These are phyloP conservation scores for Leccinum rimulosum DNA, from an alignment of 768 basidiomycete species.

Conservation along the genomic window DNA sequence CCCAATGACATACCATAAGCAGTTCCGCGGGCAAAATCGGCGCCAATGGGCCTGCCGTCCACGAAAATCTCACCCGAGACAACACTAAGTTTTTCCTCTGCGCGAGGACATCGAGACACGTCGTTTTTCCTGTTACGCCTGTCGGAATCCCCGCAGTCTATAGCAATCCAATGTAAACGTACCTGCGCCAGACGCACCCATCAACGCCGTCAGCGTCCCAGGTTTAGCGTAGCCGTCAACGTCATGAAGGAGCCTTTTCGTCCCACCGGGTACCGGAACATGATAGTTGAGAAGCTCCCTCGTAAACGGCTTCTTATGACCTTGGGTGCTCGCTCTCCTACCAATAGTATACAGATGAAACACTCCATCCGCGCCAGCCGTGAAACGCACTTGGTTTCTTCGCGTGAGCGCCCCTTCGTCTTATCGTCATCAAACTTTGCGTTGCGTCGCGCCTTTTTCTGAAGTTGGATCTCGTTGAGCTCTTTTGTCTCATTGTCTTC, in stretches of 20 bases:
- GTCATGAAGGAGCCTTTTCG: conserved; percentile 64
- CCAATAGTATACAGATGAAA: not conserved
- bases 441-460: conserved; percentile 47
- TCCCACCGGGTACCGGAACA: conserved; percentile 65
- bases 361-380: not conserved
- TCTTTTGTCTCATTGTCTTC: conserved; percentile 54
- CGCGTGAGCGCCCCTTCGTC: conserved; percentile 20
- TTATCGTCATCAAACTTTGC: conserved; percentile 30
- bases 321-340: not conserved
- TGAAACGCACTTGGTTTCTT: conserved; percentile 15
- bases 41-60: conserved; percentile 58
- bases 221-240: conserved; percentile 82
- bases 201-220: conserved; percentile 83
- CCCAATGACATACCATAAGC: conserved; percentile 59
- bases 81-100: conserved; percentile 70
- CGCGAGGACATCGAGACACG: conserved; percentile 70
- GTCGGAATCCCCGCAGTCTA: not conserved
- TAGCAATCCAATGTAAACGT: conserved; percentile 24
- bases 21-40: conserved; percentile 63
- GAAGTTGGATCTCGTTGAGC: conserved; percentile 50
- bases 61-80: conserved; percentile 63
- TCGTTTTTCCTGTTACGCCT: conserved; percentile 59
- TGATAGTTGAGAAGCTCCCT: conserved; percentile 80
- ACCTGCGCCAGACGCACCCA: conserved; percentile 84
- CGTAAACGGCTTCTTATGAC: conserved; percentile 51